phyloP scores from a whole-genome alignment of 1,139 yeast genomes.

The Debaryomyces singareniensis region DNA sequence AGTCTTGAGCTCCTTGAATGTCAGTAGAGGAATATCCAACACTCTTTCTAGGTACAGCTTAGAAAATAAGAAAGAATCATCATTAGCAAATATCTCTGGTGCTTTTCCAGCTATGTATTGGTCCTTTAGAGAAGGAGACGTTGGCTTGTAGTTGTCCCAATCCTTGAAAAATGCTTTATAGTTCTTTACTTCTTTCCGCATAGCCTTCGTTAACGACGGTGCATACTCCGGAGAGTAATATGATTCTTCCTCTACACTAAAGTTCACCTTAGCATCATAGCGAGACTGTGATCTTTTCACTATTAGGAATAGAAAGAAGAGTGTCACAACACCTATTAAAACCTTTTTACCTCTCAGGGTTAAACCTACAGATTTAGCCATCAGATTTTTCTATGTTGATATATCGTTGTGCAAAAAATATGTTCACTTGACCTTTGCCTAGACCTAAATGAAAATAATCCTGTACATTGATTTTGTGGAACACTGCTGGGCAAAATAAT shows the following conservation, averaged over 20 bases:
- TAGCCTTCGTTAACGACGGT: neutral
- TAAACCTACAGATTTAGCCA: too few relatives aligned
- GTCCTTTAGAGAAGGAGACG: slow-evolving; percentile 27
- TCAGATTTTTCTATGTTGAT: too few relatives aligned
- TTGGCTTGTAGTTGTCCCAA: slow-evolving; percentile 21
- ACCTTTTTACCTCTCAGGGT: too few relatives aligned
- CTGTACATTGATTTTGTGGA: too few relatives aligned
- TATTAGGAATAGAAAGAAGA: too few relatives aligned
- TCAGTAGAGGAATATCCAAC: slow-evolving; percentile 29
- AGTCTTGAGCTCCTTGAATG: slow-evolving; percentile 23
- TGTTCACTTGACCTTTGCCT: too few relatives aligned
- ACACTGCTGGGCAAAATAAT: too few relatives aligned
- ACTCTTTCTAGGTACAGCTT: slow-evolving; percentile 35
- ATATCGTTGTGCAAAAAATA: too few relatives aligned
- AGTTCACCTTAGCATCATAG: neutral
- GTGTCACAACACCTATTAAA: too few relatives aligned
- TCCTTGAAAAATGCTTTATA: slow-evolving; percentile 26
- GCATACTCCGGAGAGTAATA: neutral
- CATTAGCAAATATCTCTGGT: slow-evolving; percentile 20
- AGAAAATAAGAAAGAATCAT: slow-evolving; percentile 24
- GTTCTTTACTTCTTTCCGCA: slow-evolving; percentile 16
- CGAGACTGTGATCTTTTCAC: neutral
- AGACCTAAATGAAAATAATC: too few relatives aligned
- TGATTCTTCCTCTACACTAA: neutral
- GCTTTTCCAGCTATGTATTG: slow-evolving; percentile 29